Percentiles rank a stretch among this genome's conserved stretches.
These are phyloP conservation scores for Amanita polypyramis DNA, from an alignment of 768 basidiomycete species.

Conservation along the genomic window DNA sequence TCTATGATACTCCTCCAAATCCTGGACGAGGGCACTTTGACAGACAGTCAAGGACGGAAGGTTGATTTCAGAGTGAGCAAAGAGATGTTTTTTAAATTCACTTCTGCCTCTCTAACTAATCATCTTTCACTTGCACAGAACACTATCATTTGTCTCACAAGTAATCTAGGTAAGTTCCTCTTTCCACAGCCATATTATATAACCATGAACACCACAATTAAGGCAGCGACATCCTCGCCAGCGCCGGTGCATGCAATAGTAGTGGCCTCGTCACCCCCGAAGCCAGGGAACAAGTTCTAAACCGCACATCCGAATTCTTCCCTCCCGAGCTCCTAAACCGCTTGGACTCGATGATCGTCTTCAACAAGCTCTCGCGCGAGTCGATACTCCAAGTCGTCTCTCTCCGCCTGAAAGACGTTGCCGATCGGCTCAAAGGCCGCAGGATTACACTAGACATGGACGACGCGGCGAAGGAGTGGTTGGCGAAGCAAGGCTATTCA, in stretches of 20 bases:
- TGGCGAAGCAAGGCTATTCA: constrained; percentile 72
- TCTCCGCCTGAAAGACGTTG: constrained; percentile 67
- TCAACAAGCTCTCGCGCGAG: constrained; percentile 74
- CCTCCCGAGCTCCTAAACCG: constrained; percentile 87
- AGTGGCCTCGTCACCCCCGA: constrained; percentile 52
- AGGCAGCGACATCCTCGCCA: constrained; percentile 65
- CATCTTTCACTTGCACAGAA: constrained; percentile 35
- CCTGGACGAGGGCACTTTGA: constrained; percentile 81
- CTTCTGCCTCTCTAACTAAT: neutral
- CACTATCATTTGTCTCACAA: constrained; percentile 86
- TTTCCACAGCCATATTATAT: neutral
- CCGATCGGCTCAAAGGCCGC: constrained; percentile 48
- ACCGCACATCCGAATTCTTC: constrained; percentile 71
- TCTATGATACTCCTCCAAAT: constrained; percentile 87
- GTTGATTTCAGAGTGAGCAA: constrained; percentile 72
- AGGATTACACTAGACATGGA: constrained; percentile 68
- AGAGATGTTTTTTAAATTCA: neutral
- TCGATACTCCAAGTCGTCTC: constrained; percentile 74
- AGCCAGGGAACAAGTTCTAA: constrained; percentile 59
- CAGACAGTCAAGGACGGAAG: constrained; percentile 86
- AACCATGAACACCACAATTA: constrained; percentile 9
- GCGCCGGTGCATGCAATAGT: constrained; percentile 49
- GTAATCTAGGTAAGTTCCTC: constrained; percentile 56
- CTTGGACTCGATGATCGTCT: constrained; percentile 78
- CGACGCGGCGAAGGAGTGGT: constrained; percentile 49